These are phyloP conservation scores for Penicillium canariense DNA, from an alignment of 495 filamentous ascomycete species.

Conservation along the genomic window DNA sequence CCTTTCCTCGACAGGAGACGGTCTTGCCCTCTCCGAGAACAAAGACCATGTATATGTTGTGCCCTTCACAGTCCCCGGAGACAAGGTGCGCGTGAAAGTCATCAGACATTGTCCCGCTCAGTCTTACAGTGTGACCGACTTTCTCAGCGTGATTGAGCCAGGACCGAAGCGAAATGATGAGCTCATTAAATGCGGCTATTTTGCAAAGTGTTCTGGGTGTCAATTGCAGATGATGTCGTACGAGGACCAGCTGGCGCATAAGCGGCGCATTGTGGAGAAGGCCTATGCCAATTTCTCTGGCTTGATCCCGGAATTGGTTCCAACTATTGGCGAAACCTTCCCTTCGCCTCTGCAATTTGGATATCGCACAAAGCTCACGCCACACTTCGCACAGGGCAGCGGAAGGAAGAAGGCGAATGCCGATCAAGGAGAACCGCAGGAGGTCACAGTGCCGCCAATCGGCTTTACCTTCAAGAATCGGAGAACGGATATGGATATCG, in stretches of 20 bases:
- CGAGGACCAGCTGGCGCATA: constrained; percentile 76
- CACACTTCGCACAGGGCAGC: constrained; percentile 72
- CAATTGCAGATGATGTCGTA: constrained; percentile 98
- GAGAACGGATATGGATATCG: constrained; percentile 78
- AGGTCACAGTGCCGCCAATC: constrained; percentile 64
- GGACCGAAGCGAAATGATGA: constrained; percentile 75
- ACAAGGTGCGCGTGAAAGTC: constrained; percentile 76
- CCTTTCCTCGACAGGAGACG: constrained; percentile 89
- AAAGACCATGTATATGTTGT: constrained; percentile 79
- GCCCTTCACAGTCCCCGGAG: constrained; percentile 84
- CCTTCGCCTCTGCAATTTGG: constrained; percentile 85
- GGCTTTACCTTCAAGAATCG: constrained; percentile 85
- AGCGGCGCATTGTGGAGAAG: constrained; percentile 82
- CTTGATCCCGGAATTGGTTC: constrained; percentile 70
- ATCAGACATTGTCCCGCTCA: constrained; percentile 60
- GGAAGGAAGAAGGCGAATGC: constrained; percentile 21
- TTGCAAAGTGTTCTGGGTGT: constrained; percentile 82
- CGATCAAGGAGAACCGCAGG: constrained; percentile 34
- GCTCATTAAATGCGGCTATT: constrained; percentile 79
- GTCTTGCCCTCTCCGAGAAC: constrained; percentile 64
- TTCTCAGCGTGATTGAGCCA: constrained; percentile 70
- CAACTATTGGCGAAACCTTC: constrained; percentile 77
- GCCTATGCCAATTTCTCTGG: constrained; percentile 89
- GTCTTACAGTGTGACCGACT: constrained; percentile 71
- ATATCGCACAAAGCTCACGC: constrained; percentile 95